Percentiles rank a stretch among this genome's conserved stretches.
phyloP scores from a whole-genome alignment of 306 rosid genomes.

The Castanopsis chinensis region DNA sequence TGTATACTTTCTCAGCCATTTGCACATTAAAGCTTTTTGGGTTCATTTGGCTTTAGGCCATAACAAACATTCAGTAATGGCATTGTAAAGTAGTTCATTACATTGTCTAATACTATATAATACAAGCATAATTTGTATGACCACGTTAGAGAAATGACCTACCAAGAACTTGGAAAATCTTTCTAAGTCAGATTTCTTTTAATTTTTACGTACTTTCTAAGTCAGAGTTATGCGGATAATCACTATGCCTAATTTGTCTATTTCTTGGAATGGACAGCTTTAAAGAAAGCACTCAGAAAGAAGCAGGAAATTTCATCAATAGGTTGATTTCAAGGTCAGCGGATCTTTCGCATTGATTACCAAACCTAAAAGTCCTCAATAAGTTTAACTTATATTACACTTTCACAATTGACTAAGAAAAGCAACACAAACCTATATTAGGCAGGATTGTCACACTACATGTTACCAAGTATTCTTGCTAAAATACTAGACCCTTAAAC shows the following conservation, averaged over 20 bases:
- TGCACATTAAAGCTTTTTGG: not conserved
- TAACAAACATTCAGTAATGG: slow-evolving; percentile 12
- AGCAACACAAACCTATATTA: not conserved
- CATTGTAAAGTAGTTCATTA: slow-evolving; percentile 7
- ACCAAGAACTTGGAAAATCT: slow-evolving; percentile 2
- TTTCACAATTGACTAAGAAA: not conserved
- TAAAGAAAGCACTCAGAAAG: slow-evolving; percentile 13
- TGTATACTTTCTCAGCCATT: not conserved
- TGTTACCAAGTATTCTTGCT: not conserved
- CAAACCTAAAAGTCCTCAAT: not conserved
- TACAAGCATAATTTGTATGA: not conserved
- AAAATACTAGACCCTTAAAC: not conserved
- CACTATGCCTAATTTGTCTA: not conserved
- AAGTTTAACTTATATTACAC: not conserved
- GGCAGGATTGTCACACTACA: not conserved
- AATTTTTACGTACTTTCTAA: not conserved
- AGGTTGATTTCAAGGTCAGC: not conserved
- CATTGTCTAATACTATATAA: not conserved
- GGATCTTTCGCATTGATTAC: slow-evolving; percentile 8
- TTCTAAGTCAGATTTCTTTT: slow-evolving; percentile 13
- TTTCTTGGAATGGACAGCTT: slow-evolving; percentile 22
- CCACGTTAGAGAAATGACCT: slow-evolving; percentile 1
- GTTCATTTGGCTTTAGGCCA: not conserved
- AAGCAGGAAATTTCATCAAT: not conserved
- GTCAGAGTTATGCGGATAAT: slow-evolving; percentile 17